Percentiles rank a stretch among this genome's conserved stretches.
phyloP scores from a whole-genome alignment of 1,284 basidiomycete genomes.

The Pseudomicrostroma phylloplanum region DNA sequence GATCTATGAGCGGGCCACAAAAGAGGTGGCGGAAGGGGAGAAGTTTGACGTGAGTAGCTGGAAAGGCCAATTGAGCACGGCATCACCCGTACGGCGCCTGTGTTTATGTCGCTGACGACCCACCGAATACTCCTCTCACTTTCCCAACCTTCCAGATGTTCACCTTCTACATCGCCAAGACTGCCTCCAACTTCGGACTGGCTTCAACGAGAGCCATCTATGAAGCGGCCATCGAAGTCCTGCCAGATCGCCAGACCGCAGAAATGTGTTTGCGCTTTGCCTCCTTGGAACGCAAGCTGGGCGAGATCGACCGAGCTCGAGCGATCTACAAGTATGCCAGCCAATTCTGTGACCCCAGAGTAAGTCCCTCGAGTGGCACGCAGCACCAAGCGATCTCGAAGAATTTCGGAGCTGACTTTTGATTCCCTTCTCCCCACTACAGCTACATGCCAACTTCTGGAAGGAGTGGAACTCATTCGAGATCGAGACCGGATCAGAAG shows the following conservation, averaged over 20 bases:
- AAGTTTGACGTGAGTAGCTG: constrained; percentile 73
- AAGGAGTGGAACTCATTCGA: constrained; percentile 94
- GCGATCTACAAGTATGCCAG: constrained; percentile 94
- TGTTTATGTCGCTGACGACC: no score
- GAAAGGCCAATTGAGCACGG: neutral
- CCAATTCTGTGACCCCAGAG: constrained; percentile 94
- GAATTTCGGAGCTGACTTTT: constrained; percentile 6
- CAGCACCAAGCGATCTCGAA: neutral
- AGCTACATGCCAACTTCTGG: constrained; percentile 76
- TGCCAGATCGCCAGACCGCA: constrained; percentile 90
- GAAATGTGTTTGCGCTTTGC: constrained; percentile 97
- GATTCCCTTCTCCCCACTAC: constrained; percentile 13
- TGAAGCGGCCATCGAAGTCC: constrained; percentile 84
- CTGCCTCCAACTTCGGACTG: constrained; percentile 81
- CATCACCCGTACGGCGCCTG: no score
- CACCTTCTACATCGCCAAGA: constrained; percentile 90
- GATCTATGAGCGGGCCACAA: constrained; percentile 86
- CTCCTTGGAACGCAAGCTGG: constrained; percentile 89
- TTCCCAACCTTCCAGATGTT: constrained; percentile 66
- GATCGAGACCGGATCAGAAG: constrained; percentile 91
- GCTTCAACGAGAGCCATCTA: constrained; percentile 95
- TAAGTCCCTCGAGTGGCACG: constrained; percentile 35
- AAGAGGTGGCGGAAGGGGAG: constrained; percentile 77
- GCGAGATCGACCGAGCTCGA: constrained; percentile 94
- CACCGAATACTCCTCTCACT: neutral